Conservation (phyloP, 345 rosid genomes). For the Boechera divaricarpa region DNA sequence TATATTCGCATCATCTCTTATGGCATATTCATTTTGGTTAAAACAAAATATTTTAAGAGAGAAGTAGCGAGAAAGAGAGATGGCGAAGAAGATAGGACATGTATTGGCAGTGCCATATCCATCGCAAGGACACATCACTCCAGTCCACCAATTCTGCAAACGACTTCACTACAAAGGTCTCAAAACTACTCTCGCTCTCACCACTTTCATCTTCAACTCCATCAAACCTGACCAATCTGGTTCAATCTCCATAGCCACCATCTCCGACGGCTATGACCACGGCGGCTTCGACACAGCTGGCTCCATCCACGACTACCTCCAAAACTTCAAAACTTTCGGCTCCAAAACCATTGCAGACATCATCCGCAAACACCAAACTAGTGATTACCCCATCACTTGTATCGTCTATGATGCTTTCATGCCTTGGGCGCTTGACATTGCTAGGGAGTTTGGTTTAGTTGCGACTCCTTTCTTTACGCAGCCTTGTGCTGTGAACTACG, state of each 20-base stretch:
- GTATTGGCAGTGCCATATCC: constrained; percentile 50
- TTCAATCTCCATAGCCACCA: constrained; percentile 28
- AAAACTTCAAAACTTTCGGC: constrained; percentile 48
- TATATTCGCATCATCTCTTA: not conserved
- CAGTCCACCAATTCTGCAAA: constrained; percentile 59
- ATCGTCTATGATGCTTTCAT: constrained; percentile 67
- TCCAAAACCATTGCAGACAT: constrained; percentile 54
- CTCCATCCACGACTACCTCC: constrained; percentile 46
- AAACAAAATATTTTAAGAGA: constrained; percentile 7
- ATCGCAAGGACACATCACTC: constrained; percentile 61
- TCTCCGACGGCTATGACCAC: constrained; percentile 29
- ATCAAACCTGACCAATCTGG: constrained; percentile 38
- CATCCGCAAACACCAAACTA: constrained; percentile 48
- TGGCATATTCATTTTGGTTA: constrained; percentile 2
- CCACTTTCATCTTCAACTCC: constrained; percentile 47
- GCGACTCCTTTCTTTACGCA: constrained; percentile 71
- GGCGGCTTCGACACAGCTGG: too few relatives aligned
- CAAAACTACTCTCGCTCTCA: constrained; percentile 48
- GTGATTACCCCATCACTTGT: constrained; percentile 53
- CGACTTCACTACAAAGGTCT: constrained; percentile 57
- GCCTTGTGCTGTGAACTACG: constrained; percentile 60
- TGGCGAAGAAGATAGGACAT: too few relatives aligned
- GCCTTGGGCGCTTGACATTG: constrained; percentile 70
- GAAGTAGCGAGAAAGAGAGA: too few relatives aligned
- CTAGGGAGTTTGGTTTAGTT: constrained; percentile 52